phyloP scores from a whole-genome alignment of 2,329 filamentous ascomycete genomes.

The Arthrobotrys musiformis region DNA sequence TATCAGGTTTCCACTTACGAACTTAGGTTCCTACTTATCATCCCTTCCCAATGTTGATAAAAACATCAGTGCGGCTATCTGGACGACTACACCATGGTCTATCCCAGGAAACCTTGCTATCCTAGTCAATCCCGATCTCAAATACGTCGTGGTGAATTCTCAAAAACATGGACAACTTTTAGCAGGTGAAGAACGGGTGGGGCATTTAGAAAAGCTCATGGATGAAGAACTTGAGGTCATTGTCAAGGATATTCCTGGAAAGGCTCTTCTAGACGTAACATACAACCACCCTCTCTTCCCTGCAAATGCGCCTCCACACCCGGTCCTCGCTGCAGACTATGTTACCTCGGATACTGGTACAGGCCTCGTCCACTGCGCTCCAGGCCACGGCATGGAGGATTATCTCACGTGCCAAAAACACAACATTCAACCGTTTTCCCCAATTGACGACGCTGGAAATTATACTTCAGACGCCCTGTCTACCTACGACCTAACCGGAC shows the following conservation, averaged over 20 bases:
- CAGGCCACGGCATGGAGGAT: conserved; percentile 96
- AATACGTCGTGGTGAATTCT: conserved; percentile 75
- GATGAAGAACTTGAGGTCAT: conserved; percentile 67
- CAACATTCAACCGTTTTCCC: conserved; percentile 79
- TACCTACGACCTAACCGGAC: conserved; percentile 76
- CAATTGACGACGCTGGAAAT: conserved; percentile 81
- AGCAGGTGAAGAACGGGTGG: conserved; percentile 76
- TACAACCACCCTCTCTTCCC: conserved; percentile 79
- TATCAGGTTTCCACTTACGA: conserved; percentile 77
- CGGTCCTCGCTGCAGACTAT: conserved; percentile 84
- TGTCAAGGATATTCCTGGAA: conserved; percentile 71
- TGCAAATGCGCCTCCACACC: conserved; percentile 69
- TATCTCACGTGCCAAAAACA: conserved; percentile 81
- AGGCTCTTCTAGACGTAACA: conserved; percentile 72
- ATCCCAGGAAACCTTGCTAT: conserved; percentile 92
- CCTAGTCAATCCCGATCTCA: conserved; percentile 78
- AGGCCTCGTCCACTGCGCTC: conserved; percentile 92
- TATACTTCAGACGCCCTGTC: conserved; percentile 86
- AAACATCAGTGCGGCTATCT: conserved; percentile 82
- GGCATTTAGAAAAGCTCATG: conserved; percentile 67
- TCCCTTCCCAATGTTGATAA: conserved; percentile 62
- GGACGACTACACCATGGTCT: conserved; percentile 99
- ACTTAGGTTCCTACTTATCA: conserved; percentile 63
- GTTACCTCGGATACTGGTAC: conserved; percentile 91
- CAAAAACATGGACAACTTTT: conserved; percentile 72